These are phyloP conservation scores for Dryas octopetala DNA, from an alignment of 306 rosid species.

Conservation along the genomic window DNA sequence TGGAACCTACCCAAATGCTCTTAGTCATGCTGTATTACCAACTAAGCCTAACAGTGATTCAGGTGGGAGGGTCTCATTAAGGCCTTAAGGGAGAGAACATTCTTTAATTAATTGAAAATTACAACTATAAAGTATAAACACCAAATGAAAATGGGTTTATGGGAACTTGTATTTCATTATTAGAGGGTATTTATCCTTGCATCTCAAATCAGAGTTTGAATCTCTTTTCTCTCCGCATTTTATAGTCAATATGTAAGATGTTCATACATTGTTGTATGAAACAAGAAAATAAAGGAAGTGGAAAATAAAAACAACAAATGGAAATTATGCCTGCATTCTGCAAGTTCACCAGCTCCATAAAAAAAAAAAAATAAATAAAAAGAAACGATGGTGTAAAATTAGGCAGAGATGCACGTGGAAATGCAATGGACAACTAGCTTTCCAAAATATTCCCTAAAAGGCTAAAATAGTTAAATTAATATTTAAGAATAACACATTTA, in stretches of 20 bases:
- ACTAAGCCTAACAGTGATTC: conserved; percentile 37
- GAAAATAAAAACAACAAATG: neutral
- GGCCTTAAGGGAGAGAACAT: neutral
- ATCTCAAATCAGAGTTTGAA: too few species aligned
- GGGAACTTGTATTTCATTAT: too few species aligned
- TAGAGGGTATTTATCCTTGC: too few species aligned
- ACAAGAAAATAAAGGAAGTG: conserved; percentile 2
- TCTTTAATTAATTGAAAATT: neutral
- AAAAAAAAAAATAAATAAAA: neutral
- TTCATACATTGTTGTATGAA: neutral
- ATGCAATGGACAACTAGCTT: conserved; percentile 34
- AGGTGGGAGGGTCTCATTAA: conserved; percentile 36
- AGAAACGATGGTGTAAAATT: neutral
- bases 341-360: conserved; percentile 1
- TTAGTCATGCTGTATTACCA: conserved; percentile 31
- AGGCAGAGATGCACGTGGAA: conserved; percentile 21
- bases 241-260: neutral
- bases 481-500: neutral
- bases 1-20: conserved; percentile 39
- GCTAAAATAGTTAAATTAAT: conserved; percentile 6
- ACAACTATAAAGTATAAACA: too few species aligned
- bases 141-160: too few species aligned
- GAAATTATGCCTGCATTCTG: conserved; percentile 18
- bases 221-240: too few species aligned
- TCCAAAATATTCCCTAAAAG: conserved; percentile 41